Evolutionary conservation across 371 early-diverging fungal genomes (phyloP), one percentile per base, ranked within the genome.

Genomic region (Lichtheimia hyalospora): DNA sequence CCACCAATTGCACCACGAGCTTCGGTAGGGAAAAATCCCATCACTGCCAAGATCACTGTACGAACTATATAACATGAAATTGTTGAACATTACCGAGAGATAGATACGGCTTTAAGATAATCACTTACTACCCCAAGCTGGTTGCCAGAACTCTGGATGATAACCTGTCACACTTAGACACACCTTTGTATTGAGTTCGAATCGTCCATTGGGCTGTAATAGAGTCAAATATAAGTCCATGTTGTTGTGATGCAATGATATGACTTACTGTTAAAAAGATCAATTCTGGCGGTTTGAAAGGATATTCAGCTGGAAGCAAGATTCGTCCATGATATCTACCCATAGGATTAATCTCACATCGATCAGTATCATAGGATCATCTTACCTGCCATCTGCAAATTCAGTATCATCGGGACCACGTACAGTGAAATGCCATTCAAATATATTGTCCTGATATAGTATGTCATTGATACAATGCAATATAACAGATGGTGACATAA

Each of bases 361-460:
- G 10, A 2, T 46, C 46, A n/a, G 5, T 6, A 54, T 54, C 0
- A 21, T 14, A 1, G 44, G 28, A 3, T n/a, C 23, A 20, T 23
- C 42, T 44, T 54, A 91, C 73, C 89, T 78, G 54, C 96, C 96
- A 20, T 89, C 91, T 52, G 82, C 85, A 71, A 92, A 97, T n/a
- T 91, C 93, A 10, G 93, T 92, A 24, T 84, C 90, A 23, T 81
- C 74, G 5, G 96, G 96, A 1, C 98, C 97, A 14, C 92, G 81
- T 12, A 97, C 82, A 1, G 96, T 95, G 67, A 95, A 97, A 68
- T 97, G 98, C 96, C 96, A 92, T 61, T 93, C 93, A 68, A 93
- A 90, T 23, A 92, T 70, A 66, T 92, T 86, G 41, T 88, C 86
- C 82, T 92, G 74, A 10, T n/a, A 24, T 5, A n/a, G 3, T 18